Evolutionary conservation across 768 basidiomycete species (phyloP).

Genomic region (Neoboletus brunneissimus): DNA sequence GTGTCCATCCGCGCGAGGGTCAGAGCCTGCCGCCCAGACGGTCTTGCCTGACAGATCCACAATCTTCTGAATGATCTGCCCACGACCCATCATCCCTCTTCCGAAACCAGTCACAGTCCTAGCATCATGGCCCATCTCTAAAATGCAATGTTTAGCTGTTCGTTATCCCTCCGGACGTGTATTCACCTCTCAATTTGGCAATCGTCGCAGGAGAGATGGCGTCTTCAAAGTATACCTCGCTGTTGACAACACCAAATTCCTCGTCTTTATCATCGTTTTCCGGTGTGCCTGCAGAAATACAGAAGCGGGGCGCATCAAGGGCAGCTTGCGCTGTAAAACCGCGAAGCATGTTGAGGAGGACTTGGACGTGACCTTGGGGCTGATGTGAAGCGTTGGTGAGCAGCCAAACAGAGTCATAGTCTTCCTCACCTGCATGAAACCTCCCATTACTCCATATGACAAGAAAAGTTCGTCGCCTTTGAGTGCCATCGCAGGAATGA

Average conservation of each 20-base stretch:
- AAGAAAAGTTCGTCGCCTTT: slow-evolving; percentile 80
- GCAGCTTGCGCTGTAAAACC: slow-evolving; percentile 87
- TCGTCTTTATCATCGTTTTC: slow-evolving; percentile 49
- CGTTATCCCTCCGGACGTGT: not conserved
- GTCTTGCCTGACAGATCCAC: slow-evolving; percentile 58
- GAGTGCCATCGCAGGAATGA: slow-evolving; percentile 86
- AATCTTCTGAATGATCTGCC: slow-evolving; percentile 87
- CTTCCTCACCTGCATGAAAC: slow-evolving; percentile 71
- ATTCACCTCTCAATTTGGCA: slow-evolving; percentile 61
- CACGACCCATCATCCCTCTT: slow-evolving; percentile 71
- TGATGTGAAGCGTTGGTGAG: slow-evolving; percentile 28
- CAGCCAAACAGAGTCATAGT: not conserved
- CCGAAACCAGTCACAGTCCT: slow-evolving; percentile 57
- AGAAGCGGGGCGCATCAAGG: slow-evolving; percentile 93
- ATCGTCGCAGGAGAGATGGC: slow-evolving; percentile 65
- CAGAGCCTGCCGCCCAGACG: slow-evolving; percentile 97
- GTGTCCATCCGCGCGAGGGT: slow-evolving; percentile 85
- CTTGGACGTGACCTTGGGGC: slow-evolving; percentile 97
- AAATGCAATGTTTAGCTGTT: slow-evolving; percentile 2
- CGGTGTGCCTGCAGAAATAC: slow-evolving; percentile 83
- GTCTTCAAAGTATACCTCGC: slow-evolving; percentile 89
- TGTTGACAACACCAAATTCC: slow-evolving; percentile 61
- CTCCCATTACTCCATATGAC: slow-evolving; percentile 90
- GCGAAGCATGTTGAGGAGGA: slow-evolving; percentile 84
- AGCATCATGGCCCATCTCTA: slow-evolving; percentile 90